Conservation (phyloP, 805 yeast species). For the Metschnikowia lochheadii region DNA sequence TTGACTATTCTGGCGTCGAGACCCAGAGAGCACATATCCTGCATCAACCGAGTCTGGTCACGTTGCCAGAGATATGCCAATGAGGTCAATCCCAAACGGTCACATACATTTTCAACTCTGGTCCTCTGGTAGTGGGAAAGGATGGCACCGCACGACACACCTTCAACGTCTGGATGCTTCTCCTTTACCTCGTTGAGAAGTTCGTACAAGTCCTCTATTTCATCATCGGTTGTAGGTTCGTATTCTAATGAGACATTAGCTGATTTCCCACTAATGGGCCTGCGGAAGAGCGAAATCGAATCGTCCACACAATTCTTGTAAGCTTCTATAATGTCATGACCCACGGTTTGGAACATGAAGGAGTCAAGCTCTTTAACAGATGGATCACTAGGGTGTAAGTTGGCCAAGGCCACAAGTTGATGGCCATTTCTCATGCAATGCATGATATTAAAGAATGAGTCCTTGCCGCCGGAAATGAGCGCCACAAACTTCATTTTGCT, state of each 20-base stretch:
- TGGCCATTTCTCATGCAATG: conserved; percentile 88
- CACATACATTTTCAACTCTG: conserved; percentile 88
- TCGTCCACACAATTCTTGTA: conserved; percentile 64
- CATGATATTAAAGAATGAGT: conserved; percentile 83
- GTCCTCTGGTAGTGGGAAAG: conserved; percentile 92
- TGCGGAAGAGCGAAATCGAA: conserved; percentile 68
- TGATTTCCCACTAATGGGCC: conserved; percentile 58
- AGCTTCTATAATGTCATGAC: conserved; percentile 67
- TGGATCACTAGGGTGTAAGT: conserved; percentile 60
- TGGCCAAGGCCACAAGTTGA: conserved; percentile 79
- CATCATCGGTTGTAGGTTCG: conserved; percentile 64
- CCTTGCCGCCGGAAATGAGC: conserved; percentile 92
- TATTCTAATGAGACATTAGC: conserved; percentile 68
- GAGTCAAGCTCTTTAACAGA: conserved; percentile 69
- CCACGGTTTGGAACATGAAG: conserved; percentile 97
- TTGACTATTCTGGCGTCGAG: conserved; percentile 83
- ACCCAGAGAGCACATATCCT: conserved; percentile 66
- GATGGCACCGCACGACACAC: conserved; percentile 94
- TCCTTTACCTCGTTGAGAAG: conserved; percentile 47
- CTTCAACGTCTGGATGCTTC: conserved; percentile 69
- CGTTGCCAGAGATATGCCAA: conserved; percentile 89
- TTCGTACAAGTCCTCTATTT: conserved; percentile 74
- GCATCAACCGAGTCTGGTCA: conserved; percentile 72
- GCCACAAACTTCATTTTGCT: conserved; percentile 82
- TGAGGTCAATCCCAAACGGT: conserved; percentile 60